Evolutionary conservation across 176 grass and related monocot genomes (phyloP).

Genomic region (Avena atlantica): DNA sequence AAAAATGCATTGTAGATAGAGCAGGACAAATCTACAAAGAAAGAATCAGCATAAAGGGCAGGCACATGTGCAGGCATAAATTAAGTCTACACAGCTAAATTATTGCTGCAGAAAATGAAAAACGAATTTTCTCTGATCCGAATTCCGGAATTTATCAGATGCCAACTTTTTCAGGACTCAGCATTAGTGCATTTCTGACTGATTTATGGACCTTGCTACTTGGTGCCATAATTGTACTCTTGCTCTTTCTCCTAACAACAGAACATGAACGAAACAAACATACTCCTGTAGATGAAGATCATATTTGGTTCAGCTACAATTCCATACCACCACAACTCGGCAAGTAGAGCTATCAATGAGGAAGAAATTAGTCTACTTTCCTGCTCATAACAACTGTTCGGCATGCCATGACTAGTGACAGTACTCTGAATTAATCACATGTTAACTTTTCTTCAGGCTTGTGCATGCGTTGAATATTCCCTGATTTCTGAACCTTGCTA

Average conservation of each 20-base stretch:
- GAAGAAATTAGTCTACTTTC: slow-evolving; percentile 13
- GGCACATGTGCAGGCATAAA: slow-evolving; percentile 20
- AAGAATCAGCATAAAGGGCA: slow-evolving; percentile 49
- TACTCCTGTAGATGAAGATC: neutral
- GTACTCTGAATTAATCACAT: slow-evolving; percentile 15
- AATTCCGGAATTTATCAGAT: neutral
- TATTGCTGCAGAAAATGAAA: slow-evolving; percentile 21
- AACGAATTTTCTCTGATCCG: slow-evolving; percentile 36
- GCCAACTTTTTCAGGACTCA: neutral
- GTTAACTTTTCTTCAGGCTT: slow-evolving; percentile 3
- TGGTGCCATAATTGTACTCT: slow-evolving; percentile 35
- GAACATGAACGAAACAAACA: slow-evolving; percentile 31
- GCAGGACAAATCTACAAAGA: neutral
- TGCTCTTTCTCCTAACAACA: neutral
- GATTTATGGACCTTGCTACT: slow-evolving; percentile 36
- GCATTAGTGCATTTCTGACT: neutral
- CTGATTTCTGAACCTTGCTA: neutral
- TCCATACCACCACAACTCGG: neutral
- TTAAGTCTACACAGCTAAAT: slow-evolving; percentile 19
- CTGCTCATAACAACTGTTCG: slow-evolving; percentile 10
- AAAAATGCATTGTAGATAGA: slow-evolving; percentile 30
- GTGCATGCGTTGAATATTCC: neutral
- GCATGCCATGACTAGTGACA: neutral
- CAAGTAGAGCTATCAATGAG: slow-evolving; percentile 26
- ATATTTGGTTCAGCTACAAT: neutral